These are phyloP conservation scores for Vitis hybrid DNA, from an alignment of 177 flowering plant species.

Conservation along the genomic window DNA sequence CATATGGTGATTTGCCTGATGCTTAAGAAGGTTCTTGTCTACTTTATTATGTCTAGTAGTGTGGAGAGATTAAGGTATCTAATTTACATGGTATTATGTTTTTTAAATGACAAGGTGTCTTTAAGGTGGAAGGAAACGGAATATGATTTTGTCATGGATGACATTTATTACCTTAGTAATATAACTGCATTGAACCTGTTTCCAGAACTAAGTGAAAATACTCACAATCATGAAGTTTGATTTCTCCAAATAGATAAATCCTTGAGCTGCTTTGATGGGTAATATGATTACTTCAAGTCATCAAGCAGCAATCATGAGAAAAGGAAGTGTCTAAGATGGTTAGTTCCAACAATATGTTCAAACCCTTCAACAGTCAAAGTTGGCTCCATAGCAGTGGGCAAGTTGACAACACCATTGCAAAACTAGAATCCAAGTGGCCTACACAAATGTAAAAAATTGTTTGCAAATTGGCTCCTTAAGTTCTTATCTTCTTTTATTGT, in stretches of 20 bases:
- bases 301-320: conserved; percentile 64
- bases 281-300: conserved; percentile 62
- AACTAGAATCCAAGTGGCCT: conserved; percentile 65
- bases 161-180: conserved; percentile 3
- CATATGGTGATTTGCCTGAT: conserved; percentile 60
- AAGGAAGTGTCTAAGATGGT: conserved; percentile 78
- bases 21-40: conserved; percentile 53
- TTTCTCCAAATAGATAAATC: conserved; percentile 56
- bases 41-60: conserved; percentile 82
- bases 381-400: conserved; percentile 72
- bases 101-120: neutral
- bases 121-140: neutral
- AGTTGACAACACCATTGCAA: conserved; percentile 79
- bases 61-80: conserved; percentile 77
- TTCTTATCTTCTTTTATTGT: no score
- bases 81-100: neutral
- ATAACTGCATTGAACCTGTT: conserved; percentile 8
- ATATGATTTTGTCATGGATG: neutral
- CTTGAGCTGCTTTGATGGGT: conserved; percentile 61
- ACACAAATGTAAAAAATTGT: conserved; percentile 49
- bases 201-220: conserved; percentile 68
- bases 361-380: conserved; percentile 78
- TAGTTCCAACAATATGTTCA: conserved; percentile 72
- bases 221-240: conserved; percentile 79
- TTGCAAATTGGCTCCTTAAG: conserved; percentile 52